A percentile compares a stretch with the other conserved stretches of the same genome.
phyloP scores from a whole-genome alignment of 371 early-diverging fungal species.

The Blakeslea trispora region DNA sequence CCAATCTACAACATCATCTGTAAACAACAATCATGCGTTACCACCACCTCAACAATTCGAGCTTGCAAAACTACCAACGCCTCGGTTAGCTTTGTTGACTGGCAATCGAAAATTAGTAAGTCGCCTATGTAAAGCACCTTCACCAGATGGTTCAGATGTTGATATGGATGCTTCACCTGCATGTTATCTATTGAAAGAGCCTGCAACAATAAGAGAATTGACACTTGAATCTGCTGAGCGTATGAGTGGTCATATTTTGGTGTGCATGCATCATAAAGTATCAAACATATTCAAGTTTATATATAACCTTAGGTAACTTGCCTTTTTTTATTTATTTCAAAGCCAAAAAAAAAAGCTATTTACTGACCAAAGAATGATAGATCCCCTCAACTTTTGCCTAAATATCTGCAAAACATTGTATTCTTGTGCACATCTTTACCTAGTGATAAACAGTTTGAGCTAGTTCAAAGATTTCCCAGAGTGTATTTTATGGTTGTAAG shows the following conservation, averaged over 20 bases:
- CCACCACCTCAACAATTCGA: constrained; percentile 17
- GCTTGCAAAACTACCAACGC: constrained; percentile 20
- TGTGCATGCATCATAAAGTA: constrained; percentile 48
- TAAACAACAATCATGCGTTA: neutral
- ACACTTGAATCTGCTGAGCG: constrained; percentile 35
- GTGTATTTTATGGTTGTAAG: constrained; percentile 58
- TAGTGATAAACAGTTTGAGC: constrained; percentile 42
- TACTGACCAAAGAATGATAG: constrained; percentile 10
- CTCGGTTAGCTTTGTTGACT: constrained; percentile 28
- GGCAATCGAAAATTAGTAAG: constrained; percentile 27
- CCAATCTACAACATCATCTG: neutral
- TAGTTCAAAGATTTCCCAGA: constrained; percentile 54
- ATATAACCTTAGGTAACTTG: constrained; percentile 39
- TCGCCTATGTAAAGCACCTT: constrained; percentile 13
- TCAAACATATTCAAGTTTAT: constrained; percentile 52
- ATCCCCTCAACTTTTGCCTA: constrained; percentile 39
- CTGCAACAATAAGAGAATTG: constrained; percentile 31
- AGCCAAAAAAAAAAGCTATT: neutral
- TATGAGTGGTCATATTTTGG: constrained; percentile 45
- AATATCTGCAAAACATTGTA: constrained; percentile 57
- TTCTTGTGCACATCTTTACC: constrained; percentile 50
- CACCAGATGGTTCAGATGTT: constrained; percentile 25
- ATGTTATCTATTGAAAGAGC: constrained; percentile 50
- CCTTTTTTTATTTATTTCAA: too few species aligned
- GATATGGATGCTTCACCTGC: constrained; percentile 34